Evolutionary conservation across 148 eudicot genomes (phyloP).

Genomic region (Pharnaceum exiguum): DNA sequence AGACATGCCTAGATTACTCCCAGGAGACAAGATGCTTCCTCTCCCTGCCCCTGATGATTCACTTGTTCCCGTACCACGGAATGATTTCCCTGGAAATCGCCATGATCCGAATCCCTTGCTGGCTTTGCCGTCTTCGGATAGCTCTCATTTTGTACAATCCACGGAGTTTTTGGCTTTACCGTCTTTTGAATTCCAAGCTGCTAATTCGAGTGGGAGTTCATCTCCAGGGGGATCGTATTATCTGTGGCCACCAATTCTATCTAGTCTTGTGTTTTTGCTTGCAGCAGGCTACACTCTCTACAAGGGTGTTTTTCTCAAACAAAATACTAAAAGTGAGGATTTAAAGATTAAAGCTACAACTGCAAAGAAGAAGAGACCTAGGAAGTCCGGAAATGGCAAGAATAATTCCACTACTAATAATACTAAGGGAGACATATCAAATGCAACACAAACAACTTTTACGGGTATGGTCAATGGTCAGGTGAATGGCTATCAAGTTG

Average conservation of each 20-base stretch:
- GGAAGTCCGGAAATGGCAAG: constrained; percentile 47
- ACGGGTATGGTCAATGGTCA: constrained; percentile 22
- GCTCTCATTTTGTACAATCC: not conserved
- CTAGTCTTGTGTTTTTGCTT: constrained; percentile 19
- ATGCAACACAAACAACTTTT: constrained; percentile 22
- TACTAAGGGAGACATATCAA: constrained; percentile 18
- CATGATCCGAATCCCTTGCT: constrained; percentile 13
- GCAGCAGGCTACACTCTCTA: constrained; percentile 22
- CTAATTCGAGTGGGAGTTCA: constrained; percentile 1
- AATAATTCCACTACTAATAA: constrained; percentile 8
- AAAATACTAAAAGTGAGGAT: constrained; percentile 22
- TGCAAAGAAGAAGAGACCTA: constrained; percentile 63
- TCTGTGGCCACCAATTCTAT: constrained; percentile 19
- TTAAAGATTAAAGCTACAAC: constrained; percentile 28
- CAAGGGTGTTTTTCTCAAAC: constrained; percentile 15
- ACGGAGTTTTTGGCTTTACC: constrained; percentile 21
- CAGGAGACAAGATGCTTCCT: constrained; percentile 28
- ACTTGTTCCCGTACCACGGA: constrained; percentile 6
- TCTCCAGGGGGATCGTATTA: constrained; percentile 10
- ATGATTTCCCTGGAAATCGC: constrained; percentile 7
- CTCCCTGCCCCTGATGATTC: constrained; percentile 30
- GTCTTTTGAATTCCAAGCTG: constrained; percentile 9
- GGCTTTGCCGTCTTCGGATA: constrained; percentile 23
- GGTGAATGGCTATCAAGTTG: constrained; percentile 50
- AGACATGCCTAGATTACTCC: constrained; percentile 27